These are phyloP conservation scores for Venturia aucupariae DNA, from an alignment of 2,329 filamentous ascomycete genomes.

Conservation along the genomic window DNA sequence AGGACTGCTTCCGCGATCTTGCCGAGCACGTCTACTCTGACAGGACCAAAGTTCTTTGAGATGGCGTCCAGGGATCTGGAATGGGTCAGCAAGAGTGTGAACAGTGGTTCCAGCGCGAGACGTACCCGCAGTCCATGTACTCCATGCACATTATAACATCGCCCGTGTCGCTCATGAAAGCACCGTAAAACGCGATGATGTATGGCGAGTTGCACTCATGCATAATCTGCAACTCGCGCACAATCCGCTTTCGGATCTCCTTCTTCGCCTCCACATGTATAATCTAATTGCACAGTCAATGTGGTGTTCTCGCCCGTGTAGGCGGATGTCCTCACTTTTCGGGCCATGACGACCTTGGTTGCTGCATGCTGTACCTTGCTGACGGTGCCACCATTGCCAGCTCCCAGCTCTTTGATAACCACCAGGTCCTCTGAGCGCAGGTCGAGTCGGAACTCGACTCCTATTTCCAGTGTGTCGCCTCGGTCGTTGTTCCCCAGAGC, in stretches of 20 bases:
- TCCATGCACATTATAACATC: conserved; percentile 99
- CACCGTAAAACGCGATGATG: conserved; percentile 96
- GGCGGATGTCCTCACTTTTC: conserved; percentile 59
- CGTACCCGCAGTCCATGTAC: conserved; percentile 98
- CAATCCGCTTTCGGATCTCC: conserved; percentile 92
- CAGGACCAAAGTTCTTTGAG: conserved; percentile 87
- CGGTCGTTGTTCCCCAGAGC: conserved; percentile 50
- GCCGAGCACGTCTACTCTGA: conserved; percentile 90
- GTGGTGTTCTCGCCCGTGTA: not conserved
- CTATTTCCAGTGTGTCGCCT: conserved; percentile 78
- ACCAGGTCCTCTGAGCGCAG: conserved; percentile 85
- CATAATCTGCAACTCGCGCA: conserved; percentile 96
- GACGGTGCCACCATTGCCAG: conserved; percentile 94
- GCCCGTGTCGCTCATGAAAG: conserved; percentile 90
- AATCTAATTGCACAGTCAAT: conserved; percentile 47
- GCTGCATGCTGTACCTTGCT: conserved; percentile 95
- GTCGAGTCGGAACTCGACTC: conserved; percentile 92
- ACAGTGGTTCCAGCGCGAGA: conserved; percentile 17
- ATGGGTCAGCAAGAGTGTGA: conserved; percentile 4
- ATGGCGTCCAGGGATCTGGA: conserved; percentile 81
- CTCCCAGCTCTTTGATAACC: conserved; percentile 86
- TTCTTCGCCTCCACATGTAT: conserved; percentile 98
- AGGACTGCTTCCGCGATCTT: conserved; percentile 97
- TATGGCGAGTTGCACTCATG: conserved; percentile 94
- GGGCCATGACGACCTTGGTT: conserved; percentile 92